Evolutionary conservation across 345 rosid species (phyloP).

Genomic region (Citrus unshiu): DNA sequence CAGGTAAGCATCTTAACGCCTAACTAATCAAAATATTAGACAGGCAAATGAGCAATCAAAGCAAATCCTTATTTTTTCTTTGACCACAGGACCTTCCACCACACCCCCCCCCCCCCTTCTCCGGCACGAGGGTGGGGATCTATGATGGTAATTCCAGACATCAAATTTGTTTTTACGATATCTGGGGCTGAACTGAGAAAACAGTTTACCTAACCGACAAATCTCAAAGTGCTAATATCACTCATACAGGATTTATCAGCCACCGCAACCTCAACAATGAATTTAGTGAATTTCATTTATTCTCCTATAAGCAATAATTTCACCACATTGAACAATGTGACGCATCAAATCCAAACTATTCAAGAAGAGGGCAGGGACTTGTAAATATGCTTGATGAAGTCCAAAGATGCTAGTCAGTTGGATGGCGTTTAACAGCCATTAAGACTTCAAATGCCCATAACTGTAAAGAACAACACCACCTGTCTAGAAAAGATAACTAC

Average conservation of each 20-base stretch:
- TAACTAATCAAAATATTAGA: constrained; percentile 1
- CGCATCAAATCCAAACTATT: constrained; percentile 2
- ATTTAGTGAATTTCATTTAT: not conserved
- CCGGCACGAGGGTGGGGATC: no score
- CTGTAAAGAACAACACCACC: not conserved
- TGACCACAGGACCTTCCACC: not conserved
- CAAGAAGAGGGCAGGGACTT: not conserved
- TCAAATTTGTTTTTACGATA: not conserved
- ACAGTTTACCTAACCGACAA: not conserved
- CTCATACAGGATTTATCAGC: not conserved
- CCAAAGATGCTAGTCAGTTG: not conserved
- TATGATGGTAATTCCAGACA: not conserved
- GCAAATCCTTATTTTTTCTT: not conserved
- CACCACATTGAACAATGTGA: not conserved
- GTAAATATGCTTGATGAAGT: not conserved
- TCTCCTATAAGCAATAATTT: not conserved
- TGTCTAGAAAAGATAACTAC: not conserved
- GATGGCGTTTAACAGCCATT: not conserved
- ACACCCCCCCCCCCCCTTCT: no score
- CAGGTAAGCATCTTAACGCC: not conserved
- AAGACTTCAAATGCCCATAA: not conserved
- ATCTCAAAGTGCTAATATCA: not conserved
- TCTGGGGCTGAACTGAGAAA: not conserved
- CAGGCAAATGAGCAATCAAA: not conserved
- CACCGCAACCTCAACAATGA: not conserved